Evolutionary conservation across 495 filamentous ascomycete species (phyloP).

Genomic region (Neurospora tetraspora): DNA sequence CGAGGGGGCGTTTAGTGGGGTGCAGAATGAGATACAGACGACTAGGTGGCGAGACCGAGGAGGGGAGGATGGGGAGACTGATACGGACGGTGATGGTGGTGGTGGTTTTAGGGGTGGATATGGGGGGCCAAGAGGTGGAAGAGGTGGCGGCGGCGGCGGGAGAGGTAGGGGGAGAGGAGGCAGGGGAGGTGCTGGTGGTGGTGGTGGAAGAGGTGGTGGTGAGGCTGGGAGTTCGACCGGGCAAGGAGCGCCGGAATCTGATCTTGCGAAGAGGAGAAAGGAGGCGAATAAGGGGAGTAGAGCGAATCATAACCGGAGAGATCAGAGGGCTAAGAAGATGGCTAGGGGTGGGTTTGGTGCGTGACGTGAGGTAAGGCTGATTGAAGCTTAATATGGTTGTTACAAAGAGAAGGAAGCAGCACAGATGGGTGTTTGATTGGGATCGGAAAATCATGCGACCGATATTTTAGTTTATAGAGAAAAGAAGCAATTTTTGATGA

Average conservation of each 20-base stretch:
- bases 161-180: conserved; percentile 39
- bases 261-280: conserved; percentile 45
- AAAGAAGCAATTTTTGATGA: neutral
- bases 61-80: conserved; percentile 34
- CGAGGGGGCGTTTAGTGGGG: conserved; percentile 37
- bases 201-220: conserved; percentile 45
- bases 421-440: neutral
- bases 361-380: neutral
- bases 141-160: conserved; percentile 19
- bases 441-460: neutral
- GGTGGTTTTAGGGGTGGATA: conserved; percentile 13
- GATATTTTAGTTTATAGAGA: neutral
- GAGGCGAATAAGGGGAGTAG: conserved; percentile 53
- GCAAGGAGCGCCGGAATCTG: conserved; percentile 49
- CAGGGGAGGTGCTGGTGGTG: conserved; percentile 29
- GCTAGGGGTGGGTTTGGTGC: conserved; percentile 49
- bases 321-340: conserved; percentile 72
- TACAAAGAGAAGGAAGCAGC: neutral
- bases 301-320: conserved; percentile 57
- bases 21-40: conserved; percentile 48
- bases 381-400: neutral
- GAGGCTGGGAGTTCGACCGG: conserved; percentile 44
- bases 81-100: conserved; percentile 18
- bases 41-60: conserved; percentile 50
- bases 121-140: conserved; percentile 31